These are phyloP conservation scores for Seminavis robusta DNA, from an alignment of 108 stramenopile genomes.

Conservation along the genomic window DNA sequence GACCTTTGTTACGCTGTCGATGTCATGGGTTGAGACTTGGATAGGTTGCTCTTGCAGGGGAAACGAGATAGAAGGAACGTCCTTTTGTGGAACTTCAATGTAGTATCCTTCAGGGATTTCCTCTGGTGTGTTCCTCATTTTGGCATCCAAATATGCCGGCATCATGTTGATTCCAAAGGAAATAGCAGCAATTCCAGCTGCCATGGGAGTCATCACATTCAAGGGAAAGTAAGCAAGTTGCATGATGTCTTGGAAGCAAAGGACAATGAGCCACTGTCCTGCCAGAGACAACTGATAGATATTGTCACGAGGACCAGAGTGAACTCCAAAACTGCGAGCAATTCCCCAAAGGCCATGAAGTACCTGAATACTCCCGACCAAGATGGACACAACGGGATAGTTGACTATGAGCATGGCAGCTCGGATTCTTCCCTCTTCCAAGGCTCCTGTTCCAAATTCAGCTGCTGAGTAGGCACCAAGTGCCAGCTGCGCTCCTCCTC, in stretches of 20 bases:
- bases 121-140: no score
- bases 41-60: no score
- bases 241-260: slow-evolving; percentile 3
- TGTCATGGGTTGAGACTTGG: no score
- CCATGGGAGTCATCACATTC: no score
- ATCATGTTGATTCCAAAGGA: slow-evolving; percentile 10
- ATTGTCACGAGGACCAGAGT: background rate
- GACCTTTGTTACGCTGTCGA: no score
- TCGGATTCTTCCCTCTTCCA: background rate
- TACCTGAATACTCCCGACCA: slow-evolving; percentile 10
- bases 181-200: background rate
- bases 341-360: slow-evolving; percentile 15
- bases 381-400: slow-evolving; percentile 14
- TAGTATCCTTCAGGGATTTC: no score
- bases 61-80: no score
- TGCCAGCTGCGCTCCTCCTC: slow-evolving; percentile 10
- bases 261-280: slow-evolving; percentile 8
- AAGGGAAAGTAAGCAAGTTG: slow-evolving; percentile 8
- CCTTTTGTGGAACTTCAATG: no score
- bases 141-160: slow-evolving; percentile 30
- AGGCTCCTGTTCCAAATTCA: background rate
- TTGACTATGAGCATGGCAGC: slow-evolving; percentile 16
- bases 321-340: slow-evolving; percentile 7
- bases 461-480: background rate
- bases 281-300: slow-evolving; percentile 3